These are phyloP conservation scores for Zygotorulaspora danielsina DNA, from an alignment of 805 yeast genomes.

Conservation along the genomic window DNA sequence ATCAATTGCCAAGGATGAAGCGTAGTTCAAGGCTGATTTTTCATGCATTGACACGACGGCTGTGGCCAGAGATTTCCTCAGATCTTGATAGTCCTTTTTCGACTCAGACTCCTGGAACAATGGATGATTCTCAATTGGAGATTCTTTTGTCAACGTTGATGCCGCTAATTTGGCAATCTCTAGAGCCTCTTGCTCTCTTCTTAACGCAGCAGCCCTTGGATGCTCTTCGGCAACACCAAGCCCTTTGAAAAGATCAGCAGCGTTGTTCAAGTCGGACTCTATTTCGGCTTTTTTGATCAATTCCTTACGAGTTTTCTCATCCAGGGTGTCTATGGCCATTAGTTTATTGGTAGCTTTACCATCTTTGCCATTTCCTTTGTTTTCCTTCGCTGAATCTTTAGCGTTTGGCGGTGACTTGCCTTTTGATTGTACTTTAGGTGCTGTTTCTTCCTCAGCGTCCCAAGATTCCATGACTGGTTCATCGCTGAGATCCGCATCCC, in stretches of 20 bases:
- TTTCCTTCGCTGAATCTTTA: constrained; percentile 30
- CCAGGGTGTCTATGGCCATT: constrained; percentile 62
- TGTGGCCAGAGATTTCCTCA: constrained; percentile 66
- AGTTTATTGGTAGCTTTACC: constrained; percentile 40
- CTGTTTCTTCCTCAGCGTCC: constrained; percentile 75
- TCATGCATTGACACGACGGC: constrained; percentile 58
- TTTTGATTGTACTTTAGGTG: constrained; percentile 33
- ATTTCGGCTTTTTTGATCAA: constrained; percentile 75
- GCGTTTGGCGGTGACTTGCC: constrained; percentile 28
- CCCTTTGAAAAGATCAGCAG: constrained; percentile 87
- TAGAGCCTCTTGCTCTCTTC: constrained; percentile 31
- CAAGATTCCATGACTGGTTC: constrained; percentile 82
- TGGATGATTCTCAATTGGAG: constrained; percentile 73
- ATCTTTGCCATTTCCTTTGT: constrained; percentile 36
- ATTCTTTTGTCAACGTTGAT: constrained; percentile 37
- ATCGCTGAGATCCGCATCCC: constrained; percentile 72
- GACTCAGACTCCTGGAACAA: constrained; percentile 69
- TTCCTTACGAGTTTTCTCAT: constrained; percentile 68
- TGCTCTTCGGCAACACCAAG: constrained; percentile 49
- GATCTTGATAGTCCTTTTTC: constrained; percentile 72
- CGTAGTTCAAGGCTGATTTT: constrained; percentile 60
- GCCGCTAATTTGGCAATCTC: constrained; percentile 32
- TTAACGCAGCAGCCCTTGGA: constrained; percentile 43
- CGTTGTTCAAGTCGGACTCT: constrained; percentile 83
- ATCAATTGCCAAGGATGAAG: constrained; percentile 76